A percentile compares a stretch with the other conserved stretches of the same genome.
Evolutionary conservation across 2,329 filamentous ascomycete species (phyloP).

Genomic region (Talaromyces marneffei): DNA sequence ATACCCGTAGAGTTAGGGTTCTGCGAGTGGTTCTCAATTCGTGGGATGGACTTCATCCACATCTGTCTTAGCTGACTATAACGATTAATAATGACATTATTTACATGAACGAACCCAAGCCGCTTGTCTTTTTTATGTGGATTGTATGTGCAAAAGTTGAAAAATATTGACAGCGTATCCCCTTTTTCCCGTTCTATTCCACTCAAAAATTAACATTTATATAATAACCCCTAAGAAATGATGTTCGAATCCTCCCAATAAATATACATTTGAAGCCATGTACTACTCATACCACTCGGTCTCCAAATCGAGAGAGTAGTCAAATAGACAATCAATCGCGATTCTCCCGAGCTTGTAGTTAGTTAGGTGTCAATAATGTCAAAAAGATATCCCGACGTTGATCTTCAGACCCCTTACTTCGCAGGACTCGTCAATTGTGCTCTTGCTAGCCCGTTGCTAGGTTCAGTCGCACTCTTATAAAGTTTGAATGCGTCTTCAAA

Average conservation of each 20-base stretch:
- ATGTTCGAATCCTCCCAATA: not conserved
- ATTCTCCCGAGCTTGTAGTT: no score
- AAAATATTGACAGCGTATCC: not conserved
- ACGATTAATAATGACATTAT: slow-evolving; percentile 13
- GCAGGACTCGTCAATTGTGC: not conserved
- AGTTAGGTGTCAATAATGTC: not conserved
- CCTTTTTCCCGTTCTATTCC: not conserved
- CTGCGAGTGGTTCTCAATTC: not conserved
- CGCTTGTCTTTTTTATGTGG: not conserved
- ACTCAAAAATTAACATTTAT: not conserved
- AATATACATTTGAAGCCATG: not conserved
- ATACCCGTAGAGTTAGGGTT: slow-evolving; percentile 12
- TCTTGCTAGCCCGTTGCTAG: not conserved
- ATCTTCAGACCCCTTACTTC: slow-evolving; percentile 1
- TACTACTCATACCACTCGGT: not conserved
- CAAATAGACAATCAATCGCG: no score
- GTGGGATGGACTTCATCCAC: not conserved
- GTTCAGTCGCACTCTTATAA: not conserved
- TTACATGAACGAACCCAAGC: not conserved
- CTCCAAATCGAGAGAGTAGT: no score
- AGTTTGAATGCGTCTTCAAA: not conserved
- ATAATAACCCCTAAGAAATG: no score
- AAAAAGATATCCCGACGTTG: not conserved
- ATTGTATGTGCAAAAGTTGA: not conserved
- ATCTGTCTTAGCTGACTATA: not conserved